Evolutionary conservation across 805 yeast genomes (phyloP), one percentile per base, ranked within the genome.

Genomic region (Lachancea nothofagi): DNA sequence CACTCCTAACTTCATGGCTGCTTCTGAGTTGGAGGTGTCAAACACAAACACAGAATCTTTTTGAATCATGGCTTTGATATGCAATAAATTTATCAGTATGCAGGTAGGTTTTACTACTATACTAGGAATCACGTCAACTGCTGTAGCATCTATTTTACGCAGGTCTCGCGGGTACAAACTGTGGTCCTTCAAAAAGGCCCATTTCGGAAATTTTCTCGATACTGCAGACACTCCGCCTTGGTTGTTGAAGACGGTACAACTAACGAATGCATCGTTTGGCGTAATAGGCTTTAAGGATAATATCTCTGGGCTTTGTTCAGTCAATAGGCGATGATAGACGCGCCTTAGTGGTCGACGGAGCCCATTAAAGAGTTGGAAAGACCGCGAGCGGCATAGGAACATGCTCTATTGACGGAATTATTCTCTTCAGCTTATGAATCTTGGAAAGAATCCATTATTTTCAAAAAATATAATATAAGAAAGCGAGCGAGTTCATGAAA

Each of bases 51-150:
- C 94, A 46, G 72, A 67, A 52, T 90, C 86, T 29, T 76, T 72
- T 51, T 83, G 84, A n/a, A 93, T 77, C 33, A 93, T 69, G 1
- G 97, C 97, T 48, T 93, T 83, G 36, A 93, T 87, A 57, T 89
- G 93, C 27, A 93, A 65, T 54, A 93, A 63, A 56, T 88, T 89
- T 35, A 93, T 78, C 39, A 93, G 66, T 14, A 90, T 83, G 38
- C 94, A 82, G 64, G 75, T 38, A 12, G 77, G 72, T 43, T 97
- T 72, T 17, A 88, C 87, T 44, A 89, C 79, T 33, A 93, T 82
- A 14, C 87, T 78, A 0, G 98, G 98, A 3, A 89, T 89, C 15
- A 90, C 85, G 60, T 87, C 95, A 40, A 82, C 70, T 19, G 80
- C 71, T 24, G 84, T 82, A 42, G 70, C 73, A 63, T 55, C 96